These are phyloP conservation scores for Acrocalymma vagum DNA, from an alignment of 2,329 filamentous ascomycete genomes.

Conservation along the genomic window DNA sequence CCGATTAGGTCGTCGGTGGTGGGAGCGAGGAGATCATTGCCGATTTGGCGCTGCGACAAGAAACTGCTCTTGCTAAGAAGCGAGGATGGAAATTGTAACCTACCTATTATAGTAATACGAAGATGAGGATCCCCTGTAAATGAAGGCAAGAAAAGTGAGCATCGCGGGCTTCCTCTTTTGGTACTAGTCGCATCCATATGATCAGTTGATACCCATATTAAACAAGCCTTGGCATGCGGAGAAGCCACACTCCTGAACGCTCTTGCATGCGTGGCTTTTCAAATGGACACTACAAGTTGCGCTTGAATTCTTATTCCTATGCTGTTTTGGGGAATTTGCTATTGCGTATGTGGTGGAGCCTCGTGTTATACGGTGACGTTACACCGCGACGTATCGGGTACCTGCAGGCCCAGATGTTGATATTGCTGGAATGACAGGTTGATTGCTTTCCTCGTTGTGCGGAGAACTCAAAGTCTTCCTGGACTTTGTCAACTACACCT, in stretches of 20 bases:
- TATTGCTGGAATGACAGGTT: neutral
- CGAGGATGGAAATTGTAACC: slow-evolving; percentile 57
- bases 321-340: neutral
- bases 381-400: slow-evolving; percentile 14
- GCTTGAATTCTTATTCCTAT: slow-evolving; percentile 6
- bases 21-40: slow-evolving; percentile 65
- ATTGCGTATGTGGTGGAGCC: neutral
- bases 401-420: neutral
- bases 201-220: slow-evolving; percentile 4
- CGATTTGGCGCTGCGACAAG: slow-evolving; percentile 62
- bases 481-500: neutral
- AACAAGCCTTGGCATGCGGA: slow-evolving; percentile 16
- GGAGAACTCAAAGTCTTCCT: no score
- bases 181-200: no score
- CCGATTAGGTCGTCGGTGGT: slow-evolving; percentile 53
- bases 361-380: slow-evolving; percentile 3
- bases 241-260: slow-evolving; percentile 1
- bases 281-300: neutral
- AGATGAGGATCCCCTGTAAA: no score
- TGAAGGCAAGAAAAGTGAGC: no score
- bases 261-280: no score
- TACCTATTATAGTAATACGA: no score
- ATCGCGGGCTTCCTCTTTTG: no score
- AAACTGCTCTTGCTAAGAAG: slow-evolving; percentile 49
- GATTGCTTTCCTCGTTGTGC: no score